Evolutionary conservation across 805 yeast species (phyloP).

Genomic region (Citeromyces matritensis): DNA sequence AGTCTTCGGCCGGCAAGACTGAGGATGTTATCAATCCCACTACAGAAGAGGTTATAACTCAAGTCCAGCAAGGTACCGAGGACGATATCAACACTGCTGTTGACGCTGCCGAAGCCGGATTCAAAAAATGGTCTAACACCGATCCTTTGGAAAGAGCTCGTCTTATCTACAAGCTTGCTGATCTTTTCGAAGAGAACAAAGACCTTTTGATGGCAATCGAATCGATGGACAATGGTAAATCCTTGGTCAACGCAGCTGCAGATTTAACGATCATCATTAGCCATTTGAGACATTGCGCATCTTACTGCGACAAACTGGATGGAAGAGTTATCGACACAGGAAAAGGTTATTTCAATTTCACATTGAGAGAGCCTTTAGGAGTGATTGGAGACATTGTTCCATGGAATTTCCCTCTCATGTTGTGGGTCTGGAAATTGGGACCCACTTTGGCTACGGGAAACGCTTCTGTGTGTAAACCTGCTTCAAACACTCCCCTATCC

Average conservation of each 20-base stretch:
- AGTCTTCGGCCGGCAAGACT: slow-evolving; percentile 24
- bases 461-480: slow-evolving; percentile 45
- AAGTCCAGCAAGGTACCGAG: slow-evolving; percentile 35
- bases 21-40: slow-evolving; percentile 34
- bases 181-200: slow-evolving; percentile 28
- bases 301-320: slow-evolving; percentile 55
- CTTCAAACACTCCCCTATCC: slow-evolving; percentile 52
- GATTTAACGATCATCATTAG: slow-evolving; percentile 48
- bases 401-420: slow-evolving; percentile 60
- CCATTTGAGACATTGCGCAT: slow-evolving; percentile 52
- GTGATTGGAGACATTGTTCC: slow-evolving; percentile 62
- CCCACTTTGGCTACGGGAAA: slow-evolving; percentile 59
- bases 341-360: slow-evolving; percentile 41
- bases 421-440: slow-evolving; percentile 56
- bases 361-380: slow-evolving; percentile 51
- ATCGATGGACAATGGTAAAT: slow-evolving; percentile 46
- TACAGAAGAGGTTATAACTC: slow-evolving; percentile 34
- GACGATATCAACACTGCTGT: slow-evolving; percentile 62
- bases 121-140: slow-evolving; percentile 27
- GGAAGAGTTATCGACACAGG: slow-evolving; percentile 57
- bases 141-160: slow-evolving; percentile 31
- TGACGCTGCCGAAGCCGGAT: slow-evolving; percentile 50
- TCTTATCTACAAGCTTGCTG: slow-evolving; percentile 30
- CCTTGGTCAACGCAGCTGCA: slow-evolving; percentile 29
- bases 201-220: slow-evolving; percentile 41